Evolutionary conservation across 371 early-diverging fungal species (phyloP).

Genomic region (Coemansia sp.): DNA sequence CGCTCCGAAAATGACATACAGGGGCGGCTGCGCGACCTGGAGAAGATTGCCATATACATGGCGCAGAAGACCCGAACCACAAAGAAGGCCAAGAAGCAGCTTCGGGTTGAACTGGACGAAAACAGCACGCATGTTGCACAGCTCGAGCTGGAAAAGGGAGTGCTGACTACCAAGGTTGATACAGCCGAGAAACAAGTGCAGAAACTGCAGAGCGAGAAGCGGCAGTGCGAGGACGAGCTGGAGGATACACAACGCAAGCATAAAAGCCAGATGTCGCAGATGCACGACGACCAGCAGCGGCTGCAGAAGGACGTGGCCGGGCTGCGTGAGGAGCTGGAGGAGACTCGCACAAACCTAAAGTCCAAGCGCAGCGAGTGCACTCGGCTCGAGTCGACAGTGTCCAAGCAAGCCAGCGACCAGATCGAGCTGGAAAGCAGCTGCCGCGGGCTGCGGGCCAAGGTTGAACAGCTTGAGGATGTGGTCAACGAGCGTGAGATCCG

Average conservation of each 20-base stretch:
- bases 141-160: slow-evolving; percentile 38
- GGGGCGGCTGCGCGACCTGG: slow-evolving; percentile 40
- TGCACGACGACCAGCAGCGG: slow-evolving; percentile 51
- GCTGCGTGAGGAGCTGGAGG: slow-evolving; percentile 48
- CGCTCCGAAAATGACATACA: slow-evolving; percentile 29
- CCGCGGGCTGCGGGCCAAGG: slow-evolving; percentile 51
- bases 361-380: slow-evolving; percentile 49
- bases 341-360: slow-evolving; percentile 22
- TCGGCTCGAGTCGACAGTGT: slow-evolving; percentile 53
- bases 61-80: slow-evolving; percentile 31
- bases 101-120: slow-evolving; percentile 40
- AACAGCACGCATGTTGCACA: slow-evolving; percentile 33
- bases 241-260: slow-evolving; percentile 51
- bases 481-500: slow-evolving; percentile 53
- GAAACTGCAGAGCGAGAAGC: slow-evolving; percentile 49
- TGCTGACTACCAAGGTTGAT: slow-evolving; percentile 22
- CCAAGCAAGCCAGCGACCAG: slow-evolving; percentile 54
- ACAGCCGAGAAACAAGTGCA: slow-evolving; percentile 24
- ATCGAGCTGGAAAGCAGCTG: slow-evolving; percentile 55
- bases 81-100: slow-evolving; percentile 35
- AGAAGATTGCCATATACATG: slow-evolving; percentile 32
- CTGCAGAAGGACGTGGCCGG: slow-evolving; percentile 50
- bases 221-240: slow-evolving; percentile 56
- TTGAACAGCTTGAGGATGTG: slow-evolving; percentile 57
- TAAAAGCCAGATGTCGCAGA: slow-evolving; percentile 50